These are phyloP conservation scores for Dacryopinax primogenitus DNA, from an alignment of 768 basidiomycete genomes.

Conservation along the genomic window DNA sequence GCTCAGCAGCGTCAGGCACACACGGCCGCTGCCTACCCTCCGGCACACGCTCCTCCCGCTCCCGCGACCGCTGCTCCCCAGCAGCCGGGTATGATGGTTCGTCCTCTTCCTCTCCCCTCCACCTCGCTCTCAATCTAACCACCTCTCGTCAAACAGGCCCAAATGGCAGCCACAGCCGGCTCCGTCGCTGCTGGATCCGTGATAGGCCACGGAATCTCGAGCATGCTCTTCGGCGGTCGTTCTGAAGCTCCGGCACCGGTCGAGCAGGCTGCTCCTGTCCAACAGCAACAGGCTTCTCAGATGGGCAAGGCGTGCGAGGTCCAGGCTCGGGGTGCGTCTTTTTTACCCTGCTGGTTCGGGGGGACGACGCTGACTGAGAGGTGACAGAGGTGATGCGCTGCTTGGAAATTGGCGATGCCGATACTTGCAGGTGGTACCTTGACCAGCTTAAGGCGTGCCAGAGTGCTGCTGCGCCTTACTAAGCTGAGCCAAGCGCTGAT, in stretches of 20 bases:
- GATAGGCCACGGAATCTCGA: constrained; percentile 79
- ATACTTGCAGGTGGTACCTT: constrained; percentile 73
- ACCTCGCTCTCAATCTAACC: neutral
- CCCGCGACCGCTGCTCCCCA: constrained; percentile 40
- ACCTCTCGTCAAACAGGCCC: neutral
- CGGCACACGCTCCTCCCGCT: constrained; percentile 8
- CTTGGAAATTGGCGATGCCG: constrained; percentile 66
- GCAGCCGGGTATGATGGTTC: constrained; percentile 62
- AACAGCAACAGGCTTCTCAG: constrained; percentile 31
- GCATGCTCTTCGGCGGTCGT: constrained; percentile 75
- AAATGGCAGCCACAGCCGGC: constrained; percentile 44
- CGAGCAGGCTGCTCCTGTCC: constrained; percentile 36
- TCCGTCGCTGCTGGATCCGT: constrained; percentile 80
- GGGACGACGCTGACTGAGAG: neutral
- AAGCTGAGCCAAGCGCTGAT: too few relatives aligned
- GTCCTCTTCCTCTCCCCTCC: constrained; percentile 35
- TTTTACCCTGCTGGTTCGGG: neutral
- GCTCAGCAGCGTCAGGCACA: constrained; percentile 21
- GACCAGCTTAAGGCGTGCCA: constrained; percentile 64
- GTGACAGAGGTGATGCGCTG: constrained; percentile 66
- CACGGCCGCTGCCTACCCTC: constrained; percentile 17
- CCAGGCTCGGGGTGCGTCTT: constrained; percentile 60
- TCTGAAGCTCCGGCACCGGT: constrained; percentile 33
- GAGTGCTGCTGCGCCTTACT: constrained; percentile 21
- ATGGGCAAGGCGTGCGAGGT: constrained; percentile 47